Conservation (phyloP, 2,329 filamentous ascomycete species). For the Plenodomus tracheiphilus region DNA sequence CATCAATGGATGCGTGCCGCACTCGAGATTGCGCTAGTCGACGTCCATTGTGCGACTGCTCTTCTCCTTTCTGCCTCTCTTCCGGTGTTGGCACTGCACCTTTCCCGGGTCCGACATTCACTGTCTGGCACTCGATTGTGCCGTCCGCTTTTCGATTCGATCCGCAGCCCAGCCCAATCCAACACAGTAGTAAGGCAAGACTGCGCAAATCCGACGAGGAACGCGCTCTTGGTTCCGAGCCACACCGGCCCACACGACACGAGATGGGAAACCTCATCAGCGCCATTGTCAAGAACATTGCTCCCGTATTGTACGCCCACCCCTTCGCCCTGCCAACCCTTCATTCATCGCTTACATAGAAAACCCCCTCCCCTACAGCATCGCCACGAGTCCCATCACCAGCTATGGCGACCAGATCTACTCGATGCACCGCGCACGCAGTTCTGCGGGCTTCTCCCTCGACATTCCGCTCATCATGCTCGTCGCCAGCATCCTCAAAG, state of each 20-base stretch:
- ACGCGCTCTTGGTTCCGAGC: slow-evolving; percentile 1
- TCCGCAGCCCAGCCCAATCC: too few species aligned
- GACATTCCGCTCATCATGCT: slow-evolving; percentile 71
- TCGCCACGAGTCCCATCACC: slow-evolving; percentile 65
- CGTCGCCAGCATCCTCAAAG: slow-evolving; percentile 64
- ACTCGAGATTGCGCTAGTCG: background rate
- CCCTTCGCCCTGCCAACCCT: background rate
- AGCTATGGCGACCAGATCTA: slow-evolving; percentile 70
- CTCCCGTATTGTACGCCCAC: slow-evolving; percentile 42
- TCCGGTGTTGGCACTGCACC: background rate
- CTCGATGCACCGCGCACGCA: slow-evolving; percentile 63
- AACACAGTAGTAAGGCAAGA: too few species aligned
- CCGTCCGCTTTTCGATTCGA: background rate
- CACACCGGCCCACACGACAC: slow-evolving; percentile 2
- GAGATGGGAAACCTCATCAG: slow-evolving; percentile 42
- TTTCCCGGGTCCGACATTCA: too few species aligned
- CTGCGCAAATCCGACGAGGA: background rate
- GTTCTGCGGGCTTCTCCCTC: slow-evolving; percentile 66
- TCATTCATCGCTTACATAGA: background rate
- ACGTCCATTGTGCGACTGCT: background rate
- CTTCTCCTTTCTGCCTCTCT: background rate
- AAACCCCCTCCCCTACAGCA: slow-evolving; percentile 43
- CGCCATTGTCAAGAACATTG: slow-evolving; percentile 39
- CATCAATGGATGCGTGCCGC: background rate
- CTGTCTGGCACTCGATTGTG: background rate